Base-by-base conservation (phyloP, 768 basidiomycete species). In the Trichaptum fuscoviolaceum region DNA sequence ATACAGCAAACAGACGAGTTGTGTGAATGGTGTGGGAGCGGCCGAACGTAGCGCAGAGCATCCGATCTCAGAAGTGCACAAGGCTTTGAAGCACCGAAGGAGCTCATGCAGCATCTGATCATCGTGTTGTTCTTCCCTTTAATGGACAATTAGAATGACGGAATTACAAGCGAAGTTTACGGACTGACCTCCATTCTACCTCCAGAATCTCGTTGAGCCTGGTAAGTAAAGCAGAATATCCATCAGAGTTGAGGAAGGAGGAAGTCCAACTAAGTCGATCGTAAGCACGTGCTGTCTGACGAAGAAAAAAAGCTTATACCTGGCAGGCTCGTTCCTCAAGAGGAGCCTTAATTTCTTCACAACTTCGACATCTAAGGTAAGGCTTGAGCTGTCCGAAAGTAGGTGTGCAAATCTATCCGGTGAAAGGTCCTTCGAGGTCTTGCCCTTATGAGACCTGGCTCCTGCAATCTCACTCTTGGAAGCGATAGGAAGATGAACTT, bases 61-160 rank as follows among this genome's bases (percentile, higher is more conserved):
- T 17, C 96, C 96, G 36, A 92, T 89, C 61, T 90, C 83, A 8
- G 93, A 95, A 0, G 96, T 96, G 0, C 93, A 89, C 2, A 99
- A 82, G 0, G 92, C 97, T 77, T 97, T 97, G 77, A 99, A 87
- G 79, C 95, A 98, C 1, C 95, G 88, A 57, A 99, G 80, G 1
- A 99, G 79, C 75, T 98, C 96, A 70, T 96, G 90, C 18, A 99
- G 81, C 58, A 97, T 82, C 74, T 97, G 90, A 73, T 99, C 97
- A 73, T 97, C 97, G 70, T 97, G 96, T 73, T 99, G 96, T 74
- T 99, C 97, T 75, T 99, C 96, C 69, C 95, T 95, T 71, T n/a
- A 69, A 35, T 57, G 8, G 26, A 26, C 66, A 27, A 61, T 73
- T 57, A 74, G 67, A 25, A 23, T 63, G 35, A 35, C 3, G 27